phyloP scores from a whole-genome alignment of 306 rosid species.

The Lathyrus tuberosus region DNA sequence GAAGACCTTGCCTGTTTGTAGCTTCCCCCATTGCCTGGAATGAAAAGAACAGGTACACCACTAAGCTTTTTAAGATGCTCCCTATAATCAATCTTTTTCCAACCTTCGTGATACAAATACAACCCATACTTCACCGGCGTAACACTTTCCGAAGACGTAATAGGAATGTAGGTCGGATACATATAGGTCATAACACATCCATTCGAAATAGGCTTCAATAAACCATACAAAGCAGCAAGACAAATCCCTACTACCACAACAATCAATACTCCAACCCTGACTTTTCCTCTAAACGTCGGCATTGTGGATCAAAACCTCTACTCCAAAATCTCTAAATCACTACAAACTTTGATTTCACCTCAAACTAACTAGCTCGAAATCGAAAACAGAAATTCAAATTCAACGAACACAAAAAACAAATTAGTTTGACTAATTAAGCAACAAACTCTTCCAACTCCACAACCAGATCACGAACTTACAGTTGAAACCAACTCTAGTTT shows the following conservation, averaged over 20 bases:
- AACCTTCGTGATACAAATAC: constrained; percentile 93
- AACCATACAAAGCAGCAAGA: constrained; percentile 67
- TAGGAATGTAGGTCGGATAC: constrained; percentile 94
- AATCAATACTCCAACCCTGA: constrained; percentile 62
- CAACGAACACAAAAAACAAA: background rate
- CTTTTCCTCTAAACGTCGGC: constrained; percentile 65
- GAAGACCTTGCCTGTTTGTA: constrained; percentile 92
- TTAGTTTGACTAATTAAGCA: constrained; percentile 7
- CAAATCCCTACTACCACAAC: constrained; percentile 51
- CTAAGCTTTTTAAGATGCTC: constrained; percentile 83
- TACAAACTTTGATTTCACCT: constrained; percentile 17
- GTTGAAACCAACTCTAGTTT: background rate
- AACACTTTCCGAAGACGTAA: constrained; percentile 49
- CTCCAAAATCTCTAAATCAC: constrained; percentile 24
- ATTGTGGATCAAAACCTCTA: constrained; percentile 39
- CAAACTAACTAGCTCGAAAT: constrained; percentile 15
- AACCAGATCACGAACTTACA: constrained; percentile 26
- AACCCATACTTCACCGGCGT: constrained; percentile 74
- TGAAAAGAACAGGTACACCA: constrained; percentile 90
- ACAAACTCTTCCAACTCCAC: constrained; percentile 11
- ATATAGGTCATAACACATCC: constrained; percentile 95
- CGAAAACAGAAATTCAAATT: constrained; percentile 27
- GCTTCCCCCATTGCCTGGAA: constrained; percentile 99
- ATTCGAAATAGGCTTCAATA: constrained; percentile 75
- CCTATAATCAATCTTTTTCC: constrained; percentile 84